A percentile compares a stretch with the other conserved stretches of the same genome.
Evolutionary conservation across 1,139 yeast species (phyloP).

Genomic region (Candida tropicalis): DNA sequence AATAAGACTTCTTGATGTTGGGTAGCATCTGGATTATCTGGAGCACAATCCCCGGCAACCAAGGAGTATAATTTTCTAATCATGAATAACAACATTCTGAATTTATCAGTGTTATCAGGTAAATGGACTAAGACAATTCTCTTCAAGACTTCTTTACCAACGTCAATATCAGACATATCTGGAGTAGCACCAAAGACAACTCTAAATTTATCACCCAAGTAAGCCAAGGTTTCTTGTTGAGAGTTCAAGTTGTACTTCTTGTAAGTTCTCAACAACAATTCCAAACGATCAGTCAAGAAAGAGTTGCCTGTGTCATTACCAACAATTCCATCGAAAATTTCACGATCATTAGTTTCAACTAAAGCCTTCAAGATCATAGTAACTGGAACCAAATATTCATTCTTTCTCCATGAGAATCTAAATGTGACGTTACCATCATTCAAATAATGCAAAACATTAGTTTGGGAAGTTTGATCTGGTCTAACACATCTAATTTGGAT

Average conservation of each 20-base stretch:
- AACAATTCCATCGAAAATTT: conserved; percentile 92
- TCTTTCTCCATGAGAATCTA: conserved; percentile 95
- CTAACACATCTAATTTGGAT: conserved; percentile 92
- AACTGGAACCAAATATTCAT: conserved; percentile 92
- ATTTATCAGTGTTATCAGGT: conserved; percentile 72
- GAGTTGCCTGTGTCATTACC: conserved; percentile 88
- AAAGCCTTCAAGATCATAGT: conserved; percentile 91
- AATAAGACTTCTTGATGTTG: conserved; percentile 96
- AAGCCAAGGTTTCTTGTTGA: conserved; percentile 86
- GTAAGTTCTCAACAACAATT: conserved; percentile 83
- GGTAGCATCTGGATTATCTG: conserved; percentile 99
- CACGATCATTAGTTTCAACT: conserved; percentile 88
- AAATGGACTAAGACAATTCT: conserved; percentile 91
- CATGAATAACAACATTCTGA: conserved; percentile 87
- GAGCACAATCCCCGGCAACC: conserved; percentile 95
- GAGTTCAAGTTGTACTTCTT: conserved; percentile 78
- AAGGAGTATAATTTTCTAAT: conserved; percentile 90
- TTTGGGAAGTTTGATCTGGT: conserved; percentile 96
- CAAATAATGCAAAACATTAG: conserved; percentile 92
- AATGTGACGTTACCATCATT: conserved; percentile 96
- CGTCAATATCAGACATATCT: conserved; percentile 85
- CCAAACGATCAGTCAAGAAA: conserved; percentile 97
- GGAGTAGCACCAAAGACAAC: conserved; percentile 89
- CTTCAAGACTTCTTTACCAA: conserved; percentile 80
- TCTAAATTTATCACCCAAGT: conserved; percentile 93